A percentile compares a stretch with the other conserved stretches of the same genome.
Evolutionary conservation across 768 basidiomycete species (phyloP).

Genomic region (Cystobasidium ongulense): DNA sequence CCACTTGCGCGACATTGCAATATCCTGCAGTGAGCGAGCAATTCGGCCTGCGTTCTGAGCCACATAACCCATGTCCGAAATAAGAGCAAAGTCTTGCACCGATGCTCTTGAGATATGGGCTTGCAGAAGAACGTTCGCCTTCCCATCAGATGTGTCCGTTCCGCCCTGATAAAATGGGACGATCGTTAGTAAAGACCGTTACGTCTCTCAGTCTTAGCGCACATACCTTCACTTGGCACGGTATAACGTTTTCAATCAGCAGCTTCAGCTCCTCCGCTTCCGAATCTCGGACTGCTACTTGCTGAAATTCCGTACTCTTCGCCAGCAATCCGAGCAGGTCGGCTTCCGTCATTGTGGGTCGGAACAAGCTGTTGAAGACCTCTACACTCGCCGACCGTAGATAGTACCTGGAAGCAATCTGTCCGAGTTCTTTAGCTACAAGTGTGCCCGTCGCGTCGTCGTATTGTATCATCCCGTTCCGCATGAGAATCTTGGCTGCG

Average conservation of each 20-base stretch:
- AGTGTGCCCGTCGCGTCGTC: conserved; percentile 57
- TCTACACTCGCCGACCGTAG: conserved; percentile 76
- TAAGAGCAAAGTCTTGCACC: conserved; percentile 90
- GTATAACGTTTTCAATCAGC: conserved; percentile 57
- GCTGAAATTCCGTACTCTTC: conserved; percentile 91
- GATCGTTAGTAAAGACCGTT: neutral
- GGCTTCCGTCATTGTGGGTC: conserved; percentile 79
- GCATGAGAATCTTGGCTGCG: conserved; percentile 61
- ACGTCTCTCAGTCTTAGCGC: neutral
- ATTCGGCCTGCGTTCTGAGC: conserved; percentile 94
- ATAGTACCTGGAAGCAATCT: conserved; percentile 95
- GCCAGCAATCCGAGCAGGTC: conserved; percentile 79
- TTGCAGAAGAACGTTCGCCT: conserved; percentile 92
- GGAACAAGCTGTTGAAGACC: conserved; percentile 71
- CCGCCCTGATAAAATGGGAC: conserved; percentile 53
- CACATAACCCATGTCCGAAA: conserved; percentile 85
- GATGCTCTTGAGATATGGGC: conserved; percentile 69
- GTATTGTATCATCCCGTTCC: conserved; percentile 72
- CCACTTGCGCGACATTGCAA: conserved; percentile 86
- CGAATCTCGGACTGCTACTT: conserved; percentile 85
- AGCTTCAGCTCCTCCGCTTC: conserved; percentile 73
- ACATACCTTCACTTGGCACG: conserved; percentile 70
- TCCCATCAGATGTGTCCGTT: conserved; percentile 60
- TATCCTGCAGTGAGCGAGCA: conserved; percentile 84
- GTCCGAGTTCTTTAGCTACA: conserved; percentile 76